Base-by-base conservation (phyloP, 2,329 filamentous ascomycete species). In the Macrophomina tecta region DNA sequence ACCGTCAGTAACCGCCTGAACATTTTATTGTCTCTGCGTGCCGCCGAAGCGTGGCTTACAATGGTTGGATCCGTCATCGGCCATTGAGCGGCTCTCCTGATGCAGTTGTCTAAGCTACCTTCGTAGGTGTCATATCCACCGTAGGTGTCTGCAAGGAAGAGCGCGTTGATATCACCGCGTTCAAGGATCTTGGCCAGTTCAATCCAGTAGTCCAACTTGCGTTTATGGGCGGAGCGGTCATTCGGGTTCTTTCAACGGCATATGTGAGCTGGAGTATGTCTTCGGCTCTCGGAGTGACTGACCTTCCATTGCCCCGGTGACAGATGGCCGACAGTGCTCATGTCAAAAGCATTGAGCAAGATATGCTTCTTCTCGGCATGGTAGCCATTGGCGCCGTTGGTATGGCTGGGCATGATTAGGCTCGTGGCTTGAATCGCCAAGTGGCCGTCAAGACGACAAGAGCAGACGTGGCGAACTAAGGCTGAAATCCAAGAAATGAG, bases 241-340 rank as follows among this genome's bases (percentile, higher is more conserved):
- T 77, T 80, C 0, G 88, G 87, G 63, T 90, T 88, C 84, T 88
- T 70, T 16, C n/a, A 52, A 2, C 3, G 32, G 8, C 5, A 36
- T 30, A 62, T 30, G 58, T 53, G 18, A 53, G 60, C 38, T 68
- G 5, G 34, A 28, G 7, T 71, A 18, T 7, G 28, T 8, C 42
- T 4, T 11, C 49, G 42, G 6, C 52, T 18, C 58, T 67, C 18
- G 32, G 9, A 40, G 7, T 18, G 23, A 64, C 40, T 28, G 18
- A 86, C 86, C 79, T 89, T 90, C 89, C 88, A 90, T 77, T 90
- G 88, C 0, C 88, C 88, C 0, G 87, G 87, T 0, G 86, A 87
- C 40, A 90, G 73, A 73, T 90, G 88, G 2, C 87, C 87, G 5
- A 89, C 82, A 0, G 87, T 89, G 2, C 82, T 87, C 87, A 89